Percentiles rank a stretch among this genome's conserved stretches.
These are phyloP conservation scores for Sclerotiophoma versabilis DNA, from an alignment of 2,329 filamentous ascomycete species.

Conservation along the genomic window DNA sequence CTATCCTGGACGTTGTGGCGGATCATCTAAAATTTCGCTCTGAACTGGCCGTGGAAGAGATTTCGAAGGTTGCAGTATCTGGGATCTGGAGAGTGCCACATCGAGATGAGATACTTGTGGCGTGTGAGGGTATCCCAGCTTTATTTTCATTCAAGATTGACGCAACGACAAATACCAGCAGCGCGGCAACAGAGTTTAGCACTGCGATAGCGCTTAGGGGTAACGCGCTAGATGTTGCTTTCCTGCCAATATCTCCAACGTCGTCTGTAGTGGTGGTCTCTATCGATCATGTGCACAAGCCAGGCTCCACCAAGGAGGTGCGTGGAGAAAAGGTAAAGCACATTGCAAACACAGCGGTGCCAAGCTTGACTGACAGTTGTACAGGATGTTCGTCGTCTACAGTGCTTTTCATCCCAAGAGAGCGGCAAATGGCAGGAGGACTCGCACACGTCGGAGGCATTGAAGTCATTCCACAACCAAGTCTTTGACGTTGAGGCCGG, in stretches of 20 bases:
- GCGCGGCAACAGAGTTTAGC: slow-evolving; percentile 48
- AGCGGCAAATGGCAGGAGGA: slow-evolving; percentile 37
- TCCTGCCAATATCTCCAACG: slow-evolving; percentile 24
- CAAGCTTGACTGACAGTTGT: slow-evolving; percentile 17
- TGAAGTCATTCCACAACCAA: slow-evolving; percentile 28
- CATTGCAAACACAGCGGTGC: not conserved
- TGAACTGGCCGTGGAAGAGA: slow-evolving; percentile 18
- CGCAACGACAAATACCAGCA: slow-evolving; percentile 49
- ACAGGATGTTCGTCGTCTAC: slow-evolving; percentile 32
- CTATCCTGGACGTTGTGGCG: slow-evolving; percentile 43
- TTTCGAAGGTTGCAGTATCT: slow-evolving; percentile 56
- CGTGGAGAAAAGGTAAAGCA: slow-evolving; percentile 40
- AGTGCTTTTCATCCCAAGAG: slow-evolving; percentile 31
- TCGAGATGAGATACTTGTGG: slow-evolving; percentile 47
- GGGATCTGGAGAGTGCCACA: slow-evolving; percentile 58
- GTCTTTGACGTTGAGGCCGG: slow-evolving; percentile 18
- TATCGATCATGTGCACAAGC: slow-evolving; percentile 61
- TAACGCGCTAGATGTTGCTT: slow-evolving; percentile 68
- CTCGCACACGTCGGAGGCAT: slow-evolving; percentile 12
- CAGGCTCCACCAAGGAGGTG: slow-evolving; percentile 56
- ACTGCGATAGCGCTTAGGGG: slow-evolving; percentile 62
- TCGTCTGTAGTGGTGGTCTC: slow-evolving; percentile 54
- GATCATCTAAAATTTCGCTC: slow-evolving; percentile 28
- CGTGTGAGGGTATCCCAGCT: slow-evolving; percentile 60
- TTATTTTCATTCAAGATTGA: slow-evolving; percentile 69